A percentile compares a stretch with the other conserved stretches of the same genome.
phyloP scores from a whole-genome alignment of 1,284 basidiomycete species.

The Moniliophthora roreri region DNA sequence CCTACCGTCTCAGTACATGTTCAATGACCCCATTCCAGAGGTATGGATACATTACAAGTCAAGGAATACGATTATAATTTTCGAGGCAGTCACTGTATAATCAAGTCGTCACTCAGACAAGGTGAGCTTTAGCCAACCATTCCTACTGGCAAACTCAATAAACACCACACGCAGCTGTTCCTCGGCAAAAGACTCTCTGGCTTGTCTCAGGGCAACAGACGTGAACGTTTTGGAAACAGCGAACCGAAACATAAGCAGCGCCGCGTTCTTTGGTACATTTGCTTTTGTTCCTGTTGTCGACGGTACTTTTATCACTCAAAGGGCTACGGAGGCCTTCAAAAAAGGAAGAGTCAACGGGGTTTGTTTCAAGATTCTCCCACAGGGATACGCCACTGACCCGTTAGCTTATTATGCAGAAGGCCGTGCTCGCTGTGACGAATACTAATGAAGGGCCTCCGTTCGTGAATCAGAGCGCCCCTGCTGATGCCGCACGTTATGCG shows the following conservation, averaged over 20 bases:
- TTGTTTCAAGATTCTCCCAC: not conserved
- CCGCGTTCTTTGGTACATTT: constrained; percentile 31
- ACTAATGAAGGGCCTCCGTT: constrained; percentile 31
- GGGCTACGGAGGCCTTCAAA: constrained; percentile 28
- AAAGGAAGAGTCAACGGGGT: constrained; percentile 30
- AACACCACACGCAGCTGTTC: constrained; percentile 27
- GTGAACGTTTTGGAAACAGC: constrained; percentile 21
- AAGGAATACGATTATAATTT: too few species aligned
- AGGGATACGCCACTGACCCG: not conserved
- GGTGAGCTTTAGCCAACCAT: constrained; percentile 14
- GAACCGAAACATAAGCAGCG: constrained; percentile 25
- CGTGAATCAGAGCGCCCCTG: constrained; percentile 22
- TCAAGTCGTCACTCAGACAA: constrained; percentile 16
- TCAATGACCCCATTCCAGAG: constrained; percentile 41
- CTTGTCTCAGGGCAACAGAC: constrained; percentile 25
- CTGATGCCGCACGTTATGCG: constrained; percentile 21
- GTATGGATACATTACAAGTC: too few species aligned
- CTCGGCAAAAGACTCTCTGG: constrained; percentile 19
- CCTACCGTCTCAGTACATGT: constrained; percentile 44
- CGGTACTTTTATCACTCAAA: constrained; percentile 32
- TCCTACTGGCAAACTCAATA: constrained; percentile 24
- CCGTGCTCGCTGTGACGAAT: constrained; percentile 30
- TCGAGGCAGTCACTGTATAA: constrained; percentile 19
- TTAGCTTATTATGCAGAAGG: constrained; percentile 19
- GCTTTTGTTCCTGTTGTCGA: constrained; percentile 36